phyloP scores from a whole-genome alignment of 805 yeast genomes.

The Candida endomychidarum region DNA sequence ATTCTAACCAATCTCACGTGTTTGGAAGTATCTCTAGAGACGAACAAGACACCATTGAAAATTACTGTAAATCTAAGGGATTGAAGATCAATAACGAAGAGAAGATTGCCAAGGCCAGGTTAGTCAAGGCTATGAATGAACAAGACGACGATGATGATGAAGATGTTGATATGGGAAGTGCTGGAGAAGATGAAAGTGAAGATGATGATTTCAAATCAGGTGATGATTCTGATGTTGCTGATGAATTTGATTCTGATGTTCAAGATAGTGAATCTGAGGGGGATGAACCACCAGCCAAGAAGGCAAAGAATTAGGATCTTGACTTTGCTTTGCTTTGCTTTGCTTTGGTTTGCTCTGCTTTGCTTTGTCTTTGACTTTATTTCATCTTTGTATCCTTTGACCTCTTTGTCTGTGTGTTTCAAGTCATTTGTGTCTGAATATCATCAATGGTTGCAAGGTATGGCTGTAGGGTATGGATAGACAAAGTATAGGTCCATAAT shows the following conservation, averaged over 20 bases:
- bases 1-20: constrained; percentile 64
- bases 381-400: too few relatives aligned
- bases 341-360: not conserved
- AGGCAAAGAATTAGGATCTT: constrained; percentile 17
- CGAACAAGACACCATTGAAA: constrained; percentile 80
- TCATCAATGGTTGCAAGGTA: too few relatives aligned
- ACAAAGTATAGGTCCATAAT: too few relatives aligned
- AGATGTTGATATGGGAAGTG: constrained; percentile 59
- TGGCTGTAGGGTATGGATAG: too few relatives aligned
- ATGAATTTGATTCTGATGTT: constrained; percentile 78
- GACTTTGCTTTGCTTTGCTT: not conserved
- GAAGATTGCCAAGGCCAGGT: constrained; percentile 77
- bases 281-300: constrained; percentile 34
- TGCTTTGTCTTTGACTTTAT: too few relatives aligned
- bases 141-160: constrained; percentile 48
- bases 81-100: constrained; percentile 85
- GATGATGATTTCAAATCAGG: constrained; percentile 77
- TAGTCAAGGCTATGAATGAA: constrained; percentile 72
- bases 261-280: constrained; percentile 24
- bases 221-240: constrained; percentile 72
- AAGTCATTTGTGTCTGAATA: too few relatives aligned
- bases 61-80: constrained; percentile 73
- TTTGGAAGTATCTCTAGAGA: constrained; percentile 89
- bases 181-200: constrained; percentile 71
- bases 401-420: too few relatives aligned